These are phyloP conservation scores for Cladophialophora bantiana DNA, from an alignment of 2,329 filamentous ascomycete species.

Conservation along the genomic window DNA sequence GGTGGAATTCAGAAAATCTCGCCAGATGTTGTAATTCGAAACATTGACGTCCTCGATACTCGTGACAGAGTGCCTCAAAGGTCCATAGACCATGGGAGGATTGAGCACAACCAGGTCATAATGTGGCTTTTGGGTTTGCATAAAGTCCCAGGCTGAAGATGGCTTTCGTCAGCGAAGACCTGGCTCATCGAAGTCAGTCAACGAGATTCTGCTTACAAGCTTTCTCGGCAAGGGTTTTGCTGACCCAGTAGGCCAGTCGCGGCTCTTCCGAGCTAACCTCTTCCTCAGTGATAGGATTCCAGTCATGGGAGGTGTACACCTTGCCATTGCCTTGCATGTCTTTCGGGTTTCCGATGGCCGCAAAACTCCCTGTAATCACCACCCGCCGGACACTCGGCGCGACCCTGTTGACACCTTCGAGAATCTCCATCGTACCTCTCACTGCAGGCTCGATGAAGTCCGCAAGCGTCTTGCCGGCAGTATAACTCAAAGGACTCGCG, in stretches of 20 bases:
- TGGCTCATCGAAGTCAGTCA: too few species aligned
- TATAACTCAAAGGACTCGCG: constrained; percentile 75
- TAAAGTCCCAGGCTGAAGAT: constrained; percentile 39
- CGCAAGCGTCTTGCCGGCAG: constrained; percentile 72
- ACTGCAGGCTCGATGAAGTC: constrained; percentile 64
- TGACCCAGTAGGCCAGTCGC: constrained; percentile 52
- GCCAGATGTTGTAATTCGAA: constrained; percentile 44
- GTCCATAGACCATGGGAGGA: constrained; percentile 55
- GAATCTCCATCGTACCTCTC: constrained; percentile 67
- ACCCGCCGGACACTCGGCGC: constrained; percentile 74
- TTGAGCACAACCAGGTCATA: constrained; percentile 53
- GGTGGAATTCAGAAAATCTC: constrained; percentile 43
- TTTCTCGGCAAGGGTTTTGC: constrained; percentile 54
- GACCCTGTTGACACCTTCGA: constrained; percentile 65
- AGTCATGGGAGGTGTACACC: constrained; percentile 47
- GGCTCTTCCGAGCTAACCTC: constrained; percentile 45
- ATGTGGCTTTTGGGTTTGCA: constrained; percentile 39
- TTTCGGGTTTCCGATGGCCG: constrained; percentile 63
- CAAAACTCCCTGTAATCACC: constrained; percentile 72
- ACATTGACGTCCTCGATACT: constrained; percentile 45
- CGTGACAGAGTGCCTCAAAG: constrained; percentile 39
- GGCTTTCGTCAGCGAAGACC: too few species aligned
- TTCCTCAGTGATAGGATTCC: constrained; percentile 54
- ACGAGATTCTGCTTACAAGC: background rate
- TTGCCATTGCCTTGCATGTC: constrained; percentile 40